Evolutionary conservation across 768 basidiomycete genomes (phyloP).

Genomic region (Chalciporus chontae): DNA sequence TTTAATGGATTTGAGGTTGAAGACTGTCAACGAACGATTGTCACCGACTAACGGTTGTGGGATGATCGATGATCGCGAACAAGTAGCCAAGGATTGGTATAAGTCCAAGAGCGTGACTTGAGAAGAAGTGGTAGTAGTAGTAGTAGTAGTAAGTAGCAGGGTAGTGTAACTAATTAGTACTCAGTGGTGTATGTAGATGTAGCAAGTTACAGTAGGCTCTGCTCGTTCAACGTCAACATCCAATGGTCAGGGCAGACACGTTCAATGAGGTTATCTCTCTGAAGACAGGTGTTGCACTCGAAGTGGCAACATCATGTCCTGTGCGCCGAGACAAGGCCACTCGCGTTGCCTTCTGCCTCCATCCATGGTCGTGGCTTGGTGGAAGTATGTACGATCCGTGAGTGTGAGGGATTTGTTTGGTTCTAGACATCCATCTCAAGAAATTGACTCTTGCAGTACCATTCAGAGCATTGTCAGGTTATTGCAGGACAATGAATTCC

Average conservation of each 20-base stretch:
- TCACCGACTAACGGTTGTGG: too few relatives aligned
- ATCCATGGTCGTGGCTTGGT: conserved; percentile 86
- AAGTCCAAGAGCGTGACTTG: too few relatives aligned
- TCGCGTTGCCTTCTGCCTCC: conserved; percentile 66
- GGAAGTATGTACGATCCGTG: conserved; percentile 76
- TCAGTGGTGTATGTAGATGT: too few relatives aligned
- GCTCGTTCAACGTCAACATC: not conserved
- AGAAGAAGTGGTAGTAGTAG: too few relatives aligned
- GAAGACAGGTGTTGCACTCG: conserved; percentile 42
- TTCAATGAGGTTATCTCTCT: conserved; percentile 15
- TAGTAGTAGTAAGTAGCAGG: too few relatives aligned
- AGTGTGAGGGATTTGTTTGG: conserved; percentile 28
- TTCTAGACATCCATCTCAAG: not conserved
- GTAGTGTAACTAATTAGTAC: too few relatives aligned
- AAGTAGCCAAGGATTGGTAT: too few relatives aligned
- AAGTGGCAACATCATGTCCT: conserved; percentile 37
- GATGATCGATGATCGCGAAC: too few relatives aligned
- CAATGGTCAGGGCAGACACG: not conserved
- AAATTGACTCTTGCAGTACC: conserved; percentile 10
- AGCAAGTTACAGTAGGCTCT: too few relatives aligned
- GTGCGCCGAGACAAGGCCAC: conserved; percentile 15
- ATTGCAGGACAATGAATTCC: conserved; percentile 45
- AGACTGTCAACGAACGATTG: too few relatives aligned
- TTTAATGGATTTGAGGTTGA: not conserved
- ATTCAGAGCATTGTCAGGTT: conserved; percentile 45